Evolutionary conservation across 345 rosid species (phyloP).

Genomic region (Populus nigra): DNA sequence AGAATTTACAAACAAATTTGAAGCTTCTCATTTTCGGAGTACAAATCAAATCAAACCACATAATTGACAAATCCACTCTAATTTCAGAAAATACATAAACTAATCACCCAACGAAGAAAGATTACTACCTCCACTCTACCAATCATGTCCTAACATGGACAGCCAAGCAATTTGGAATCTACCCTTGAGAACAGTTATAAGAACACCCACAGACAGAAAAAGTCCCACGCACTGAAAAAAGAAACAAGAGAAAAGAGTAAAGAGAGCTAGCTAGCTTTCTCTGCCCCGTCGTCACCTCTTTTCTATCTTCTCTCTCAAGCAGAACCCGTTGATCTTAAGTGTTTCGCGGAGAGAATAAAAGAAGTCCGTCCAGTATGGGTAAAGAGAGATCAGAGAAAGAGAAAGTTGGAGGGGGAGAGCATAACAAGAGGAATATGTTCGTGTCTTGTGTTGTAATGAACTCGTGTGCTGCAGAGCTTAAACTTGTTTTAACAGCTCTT

Average conservation of each 20-base stretch:
- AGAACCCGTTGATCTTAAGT: too few relatives aligned
- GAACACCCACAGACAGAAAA: neutral
- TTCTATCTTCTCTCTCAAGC: neutral
- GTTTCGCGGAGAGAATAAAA: too few relatives aligned
- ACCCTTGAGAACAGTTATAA: neutral
- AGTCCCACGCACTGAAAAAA: neutral
- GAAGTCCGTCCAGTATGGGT: neutral
- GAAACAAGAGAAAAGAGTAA: neutral
- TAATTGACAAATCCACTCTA: too few relatives aligned
- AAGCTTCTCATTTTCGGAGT: too few relatives aligned
- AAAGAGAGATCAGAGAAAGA: conserved; percentile 3
- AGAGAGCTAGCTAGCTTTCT: neutral
- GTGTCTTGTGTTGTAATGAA: conserved; percentile 52
- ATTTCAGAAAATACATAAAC: too few relatives aligned
- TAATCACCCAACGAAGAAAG: too few relatives aligned
- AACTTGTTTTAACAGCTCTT: conserved; percentile 52
- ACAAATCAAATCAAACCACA: too few relatives aligned
- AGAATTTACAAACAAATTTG: too few relatives aligned
- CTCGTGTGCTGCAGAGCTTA: conserved; percentile 70
- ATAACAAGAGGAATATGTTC: conserved; percentile 34
- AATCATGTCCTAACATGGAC: neutral
- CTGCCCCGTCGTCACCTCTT: neutral
- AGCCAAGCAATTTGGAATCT: neutral
- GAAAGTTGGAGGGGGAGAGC: conserved; percentile 30
- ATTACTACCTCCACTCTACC: too few relatives aligned